phyloP scores from a whole-genome alignment of 2,329 filamentous ascomycete species.

The Metarhizium robertsii region DNA sequence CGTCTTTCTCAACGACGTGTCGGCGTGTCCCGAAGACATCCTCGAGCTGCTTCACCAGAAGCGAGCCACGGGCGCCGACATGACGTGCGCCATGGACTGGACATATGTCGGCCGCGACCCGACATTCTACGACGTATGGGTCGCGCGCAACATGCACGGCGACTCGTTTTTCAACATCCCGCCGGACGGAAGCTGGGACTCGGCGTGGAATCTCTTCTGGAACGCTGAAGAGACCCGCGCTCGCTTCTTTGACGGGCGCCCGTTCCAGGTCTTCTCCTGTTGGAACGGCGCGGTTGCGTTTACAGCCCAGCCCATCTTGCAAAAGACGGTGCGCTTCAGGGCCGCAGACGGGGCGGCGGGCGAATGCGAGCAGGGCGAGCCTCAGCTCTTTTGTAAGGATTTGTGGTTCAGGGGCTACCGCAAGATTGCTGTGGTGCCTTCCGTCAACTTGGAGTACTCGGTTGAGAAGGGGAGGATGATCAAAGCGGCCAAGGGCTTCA shows the following conservation, averaged over 20 bases:
- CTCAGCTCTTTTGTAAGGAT: constrained; percentile 47
- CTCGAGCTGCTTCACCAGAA: constrained; percentile 46
- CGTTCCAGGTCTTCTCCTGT: constrained; percentile 52
- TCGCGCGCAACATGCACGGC: constrained; percentile 41
- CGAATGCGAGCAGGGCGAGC: constrained; percentile 47
- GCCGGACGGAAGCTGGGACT: constrained; percentile 37
- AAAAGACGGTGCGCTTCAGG: constrained; percentile 33
- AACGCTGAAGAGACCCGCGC: constrained; percentile 28
- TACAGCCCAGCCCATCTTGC: constrained; percentile 35
- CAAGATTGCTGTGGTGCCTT: constrained; percentile 46
- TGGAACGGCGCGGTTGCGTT: constrained; percentile 50
- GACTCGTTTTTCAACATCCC: constrained; percentile 47
- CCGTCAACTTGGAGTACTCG: constrained; percentile 45
- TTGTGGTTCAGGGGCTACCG: constrained; percentile 40
- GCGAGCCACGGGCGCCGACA: constrained; percentile 35
- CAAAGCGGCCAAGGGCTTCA: constrained; percentile 42
- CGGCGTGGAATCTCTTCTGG: constrained; percentile 43
- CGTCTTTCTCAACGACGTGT: constrained; percentile 46
- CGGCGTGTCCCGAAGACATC: constrained; percentile 43
- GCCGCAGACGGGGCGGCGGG: constrained; percentile 12
- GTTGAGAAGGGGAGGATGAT: constrained; percentile 33
- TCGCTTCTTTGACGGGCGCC: constrained; percentile 26
- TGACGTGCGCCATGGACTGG: constrained; percentile 54
- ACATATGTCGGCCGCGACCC: constrained; percentile 19
- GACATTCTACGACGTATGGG: constrained; percentile 50